These are phyloP conservation scores for Nemania diffusa DNA, from an alignment of 2,329 filamentous ascomycete genomes.

Conservation along the genomic window DNA sequence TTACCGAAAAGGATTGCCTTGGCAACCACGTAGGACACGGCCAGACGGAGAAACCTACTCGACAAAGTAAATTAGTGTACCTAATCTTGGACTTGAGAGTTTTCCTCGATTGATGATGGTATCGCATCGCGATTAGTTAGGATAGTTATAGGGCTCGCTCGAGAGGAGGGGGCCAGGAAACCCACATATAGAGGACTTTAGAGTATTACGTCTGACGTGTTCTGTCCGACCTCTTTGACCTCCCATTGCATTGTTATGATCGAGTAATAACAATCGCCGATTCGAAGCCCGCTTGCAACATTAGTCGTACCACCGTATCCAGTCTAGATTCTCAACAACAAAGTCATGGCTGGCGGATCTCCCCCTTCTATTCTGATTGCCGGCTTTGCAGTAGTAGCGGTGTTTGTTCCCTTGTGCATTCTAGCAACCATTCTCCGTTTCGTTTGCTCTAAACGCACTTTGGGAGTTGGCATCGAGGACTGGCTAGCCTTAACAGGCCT, in stretches of 20 bases:
- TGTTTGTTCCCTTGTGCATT: neutral
- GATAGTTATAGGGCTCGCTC: neutral
- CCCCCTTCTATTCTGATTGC: neutral
- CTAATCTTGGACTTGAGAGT: neutral
- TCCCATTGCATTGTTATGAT: too few species aligned
- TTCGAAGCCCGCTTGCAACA: too few species aligned
- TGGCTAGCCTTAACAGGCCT: neutral
- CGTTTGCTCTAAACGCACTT: neutral
- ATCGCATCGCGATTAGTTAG: neutral
- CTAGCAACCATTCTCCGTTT: neutral
- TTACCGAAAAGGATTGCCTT: too few species aligned
- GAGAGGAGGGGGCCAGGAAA: neutral
- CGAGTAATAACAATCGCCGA: too few species aligned
- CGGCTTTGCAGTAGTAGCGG: neutral
- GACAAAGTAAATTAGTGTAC: too few species aligned
- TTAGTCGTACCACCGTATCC: too few species aligned
- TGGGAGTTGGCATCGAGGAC: neutral
- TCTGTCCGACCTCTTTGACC: neutral
- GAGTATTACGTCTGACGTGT: neutral
- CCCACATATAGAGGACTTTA: neutral
- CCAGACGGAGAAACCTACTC: too few species aligned
- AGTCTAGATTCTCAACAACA: neutral
- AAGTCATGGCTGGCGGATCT: neutral
- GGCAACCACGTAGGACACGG: too few species aligned
- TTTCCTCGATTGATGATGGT: neutral